Evolutionary conservation across 1,284 basidiomycete species (phyloP), one percentile per base, ranked within the genome.

Genomic region (Melampsora larici-populina): DNA sequence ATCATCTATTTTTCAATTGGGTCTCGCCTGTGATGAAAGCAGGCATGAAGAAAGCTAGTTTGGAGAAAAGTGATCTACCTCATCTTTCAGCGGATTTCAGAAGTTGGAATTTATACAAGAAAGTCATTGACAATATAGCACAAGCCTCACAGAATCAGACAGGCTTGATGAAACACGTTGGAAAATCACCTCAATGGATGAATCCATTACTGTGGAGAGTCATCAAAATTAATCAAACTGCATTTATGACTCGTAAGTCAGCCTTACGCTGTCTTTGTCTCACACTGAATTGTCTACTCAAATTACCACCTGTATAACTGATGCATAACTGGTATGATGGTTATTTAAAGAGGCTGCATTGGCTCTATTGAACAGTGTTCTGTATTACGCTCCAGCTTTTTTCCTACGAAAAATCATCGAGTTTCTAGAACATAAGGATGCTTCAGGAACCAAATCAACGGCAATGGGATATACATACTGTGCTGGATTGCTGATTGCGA

Each of bases 1-100:
- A 65, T 65, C 36, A 65, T 40, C 36, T 65, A 11, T 65, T 65
- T 18, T 65, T 65, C 63, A 65, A 65, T 31, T 65, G 63, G 63
- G 63, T 65, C 21, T 65, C 63, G 5, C 29, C 29, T 40, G 21
- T 65, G 13, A 65, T 65, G 29, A 18, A 65, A n/a, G 36, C 36
- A 29, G 63, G 63, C n/a, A 43, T 65, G 29, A 31, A 65, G 33
- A 33, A 65, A 65, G 29, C 36, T 17, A 24, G 31, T 11, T 31
- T 65, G 31, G 29, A 31, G 36, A 31, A 43, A 43, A 31, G n/a
- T 11, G 63, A 65, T 40, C 9, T 65, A 65, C 63, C 63, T n/a
- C 31, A 33, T 65, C 36, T 65, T n/a, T 26, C 63, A 11, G 29
- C 63, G 21, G 63, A 65, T 65, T 65, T 33, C 18, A 65, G 63